phyloP scores from a whole-genome alignment of 1,284 basidiomycete genomes.

The Fistulina hepatica region DNA sequence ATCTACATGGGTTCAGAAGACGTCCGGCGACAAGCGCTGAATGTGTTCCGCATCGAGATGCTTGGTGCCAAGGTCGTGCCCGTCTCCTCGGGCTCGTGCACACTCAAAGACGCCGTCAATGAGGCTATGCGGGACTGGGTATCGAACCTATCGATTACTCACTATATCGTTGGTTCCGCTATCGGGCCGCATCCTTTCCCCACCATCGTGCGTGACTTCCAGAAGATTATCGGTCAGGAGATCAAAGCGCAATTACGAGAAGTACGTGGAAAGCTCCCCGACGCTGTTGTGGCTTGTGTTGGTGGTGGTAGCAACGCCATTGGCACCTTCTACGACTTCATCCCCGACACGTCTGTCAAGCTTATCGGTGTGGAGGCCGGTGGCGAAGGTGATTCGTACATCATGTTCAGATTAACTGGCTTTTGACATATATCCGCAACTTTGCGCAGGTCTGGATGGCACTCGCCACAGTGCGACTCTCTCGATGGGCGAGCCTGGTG shows the following conservation, averaged over 20 bases:
- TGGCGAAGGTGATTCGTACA: conserved; percentile 69
- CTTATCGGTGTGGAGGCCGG: conserved; percentile 94
- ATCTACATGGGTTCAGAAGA: conserved; percentile 99
- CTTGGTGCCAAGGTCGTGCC: conserved; percentile 90
- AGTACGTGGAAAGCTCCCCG: conserved; percentile 76
- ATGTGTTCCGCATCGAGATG: conserved; percentile 98
- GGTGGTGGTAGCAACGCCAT: conserved; percentile 98
- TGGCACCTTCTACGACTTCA: conserved; percentile 93
- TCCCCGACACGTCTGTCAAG: conserved; percentile 72
- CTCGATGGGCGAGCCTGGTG: conserved; percentile 82
- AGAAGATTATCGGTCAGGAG: conserved; percentile 90
- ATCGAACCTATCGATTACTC: conserved; percentile 85
- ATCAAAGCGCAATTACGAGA: conserved; percentile 84
- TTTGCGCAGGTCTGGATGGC: conserved; percentile 58
- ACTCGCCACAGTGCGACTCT: conserved; percentile 88
- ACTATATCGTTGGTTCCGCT: conserved; percentile 95
- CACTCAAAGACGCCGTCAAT: conserved; percentile 96
- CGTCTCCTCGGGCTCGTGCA: conserved; percentile 89
- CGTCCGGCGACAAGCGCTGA: conserved; percentile 88
- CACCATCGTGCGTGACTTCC: conserved; percentile 97
- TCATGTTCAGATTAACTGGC: too few species aligned
- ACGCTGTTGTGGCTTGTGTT: conserved; percentile 93
- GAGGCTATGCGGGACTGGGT: conserved; percentile 98
- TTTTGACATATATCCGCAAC: background rate
- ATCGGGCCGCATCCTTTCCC: conserved; percentile 99